Evolutionary conservation across 2,329 filamentous ascomycete genomes (phyloP), one percentile per base, ranked within the genome.

Genomic region (Botryosphaeria agaves): DNA sequence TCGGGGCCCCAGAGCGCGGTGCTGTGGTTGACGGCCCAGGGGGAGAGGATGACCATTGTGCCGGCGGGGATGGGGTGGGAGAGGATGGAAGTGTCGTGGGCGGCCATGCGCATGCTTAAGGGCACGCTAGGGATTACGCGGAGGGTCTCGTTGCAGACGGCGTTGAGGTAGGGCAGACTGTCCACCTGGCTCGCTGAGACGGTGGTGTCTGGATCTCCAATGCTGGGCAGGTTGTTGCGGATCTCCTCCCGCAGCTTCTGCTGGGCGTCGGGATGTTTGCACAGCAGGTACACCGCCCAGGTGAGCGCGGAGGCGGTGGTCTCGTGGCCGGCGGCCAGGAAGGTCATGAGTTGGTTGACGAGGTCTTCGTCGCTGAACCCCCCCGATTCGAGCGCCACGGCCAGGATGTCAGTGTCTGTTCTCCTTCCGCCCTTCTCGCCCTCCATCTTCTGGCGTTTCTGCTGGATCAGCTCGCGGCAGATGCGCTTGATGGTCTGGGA

Each of bases 271-370:
- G 62, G 64, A 37, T 71, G 41, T 14, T 56, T 55, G 41, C 59
- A 61, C 1, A 72, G 52, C 3, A 63, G 50, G 42, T 67, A 69
- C 19, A 62, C 53, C 7, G 64, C 59, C 64, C 66, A 71, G 19
- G 58, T 61, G 34, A 69, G 48, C 12, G 64, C 56, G 9, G 54
- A 56, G 21, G 66, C 63, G 5, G 66, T 70, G 0, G 67, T 72
- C 49, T 71, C 66, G 38, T 72, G 61, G 25, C 59, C 62, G 0
- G 83, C 83, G 1, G 76, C 77, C 4, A 91, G 67, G 57, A 91
- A 89, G 0, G 81, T 91, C 80, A 91, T 89, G 47, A 89, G 68
- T 53, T 92, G 83, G 49, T 89, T 78, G 20, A 83, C 69, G n/a
- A 92, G 67, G 36, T 82, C 72, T 29, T 83, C 77, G 37, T 89